Base-by-base conservation (phyloP, 139 green algal genomes). In the Diplosphaera chodatii region DNA sequence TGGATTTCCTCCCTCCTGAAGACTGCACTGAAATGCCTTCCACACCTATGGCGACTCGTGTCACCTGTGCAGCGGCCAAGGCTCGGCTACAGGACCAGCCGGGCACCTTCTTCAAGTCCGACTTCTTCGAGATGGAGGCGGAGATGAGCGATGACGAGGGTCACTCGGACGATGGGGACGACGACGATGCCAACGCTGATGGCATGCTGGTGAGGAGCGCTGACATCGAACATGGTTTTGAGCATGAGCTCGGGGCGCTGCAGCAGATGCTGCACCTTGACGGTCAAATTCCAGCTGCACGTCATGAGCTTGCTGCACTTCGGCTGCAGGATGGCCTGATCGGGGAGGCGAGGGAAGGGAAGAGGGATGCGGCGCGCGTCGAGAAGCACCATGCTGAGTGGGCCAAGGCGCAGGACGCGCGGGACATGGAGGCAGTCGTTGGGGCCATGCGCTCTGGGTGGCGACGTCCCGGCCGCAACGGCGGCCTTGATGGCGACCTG, bases 321-420 rank as follows among this genome's bases (percentile, higher is more conserved):
- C n/a, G n/a, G 30, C 8, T 63, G 67, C 73, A 85, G 80, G 78
- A 67, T 37, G 81, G 76, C 21, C 71, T 88, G 33, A 87, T 88
- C 40, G 77, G 71, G 18, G 25, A 67, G 3, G 82, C 73, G 40
- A 75, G 74, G 40, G 75, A 82, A 25, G 70, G 64, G 25, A 28
- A n/a, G 5, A 71, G 67, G 41, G 82, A 88, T 28, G 72, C 78
- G 68, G 23, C 29, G 33, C 41, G 37, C 32, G 67, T 70, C 4
- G 77, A 75, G 40, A 33, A 65, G 63, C 66, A 81, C 71, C 83
- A 88, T 40, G 70, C 68, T 10, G 32, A 83, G 66, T 88, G 83
- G 83, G 55, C 70, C 63, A 59, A 76, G 64, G 40, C 73, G 66
- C 68, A 84, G 74, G 71, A 86, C 40, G 70, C 30, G 1, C 29